Percentiles rank a stretch among this genome's conserved stretches.
Conservation (phyloP, 495 filamentous ascomycete species). For the Cairneyella variabilis region DNA sequence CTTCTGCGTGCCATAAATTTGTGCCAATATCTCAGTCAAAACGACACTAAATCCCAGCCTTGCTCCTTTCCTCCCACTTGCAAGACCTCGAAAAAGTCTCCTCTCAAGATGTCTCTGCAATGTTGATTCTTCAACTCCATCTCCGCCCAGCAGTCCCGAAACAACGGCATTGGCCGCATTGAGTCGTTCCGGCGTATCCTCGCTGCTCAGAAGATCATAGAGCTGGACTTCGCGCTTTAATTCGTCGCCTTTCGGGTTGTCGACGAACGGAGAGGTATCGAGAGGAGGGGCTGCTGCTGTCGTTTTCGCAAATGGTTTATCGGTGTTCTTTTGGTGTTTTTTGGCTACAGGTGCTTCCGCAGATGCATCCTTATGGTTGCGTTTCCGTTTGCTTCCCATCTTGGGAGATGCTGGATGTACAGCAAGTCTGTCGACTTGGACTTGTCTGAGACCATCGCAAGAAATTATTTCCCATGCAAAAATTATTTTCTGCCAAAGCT, state of each 20-base stretch:
- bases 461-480: not conserved
- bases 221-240: conserved; percentile 44
- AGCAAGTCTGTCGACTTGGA: too few relatives aligned
- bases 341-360: conserved; percentile 11
- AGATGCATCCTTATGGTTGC: conserved; percentile 10
- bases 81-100: conserved; percentile 80
- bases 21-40: conserved; percentile 72
- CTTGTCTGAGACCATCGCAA: too few relatives aligned
- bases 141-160: conserved; percentile 33
- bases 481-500: too few relatives aligned
- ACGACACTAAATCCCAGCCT: conserved; percentile 89
- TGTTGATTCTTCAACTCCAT: conserved; percentile 38
- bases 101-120: conserved; percentile 50
- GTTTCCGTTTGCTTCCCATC: conserved; percentile 26
- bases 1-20: conserved; percentile 49
- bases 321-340: conserved; percentile 17
- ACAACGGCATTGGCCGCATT: conserved; percentile 46
- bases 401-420: too few relatives aligned
- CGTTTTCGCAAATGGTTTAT: conserved; percentile 3
- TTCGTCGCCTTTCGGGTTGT: conserved; percentile 37
- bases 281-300: conserved; percentile 2
- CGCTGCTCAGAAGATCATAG: conserved; percentile 49
- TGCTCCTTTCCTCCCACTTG: conserved; percentile 85
- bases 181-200: conserved; percentile 45
- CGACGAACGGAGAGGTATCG: conserved; percentile 31